phyloP scores from a whole-genome alignment of 225 moss, liverwort and hornwort species.

The Pseudisothecium myosuroides region DNA sequence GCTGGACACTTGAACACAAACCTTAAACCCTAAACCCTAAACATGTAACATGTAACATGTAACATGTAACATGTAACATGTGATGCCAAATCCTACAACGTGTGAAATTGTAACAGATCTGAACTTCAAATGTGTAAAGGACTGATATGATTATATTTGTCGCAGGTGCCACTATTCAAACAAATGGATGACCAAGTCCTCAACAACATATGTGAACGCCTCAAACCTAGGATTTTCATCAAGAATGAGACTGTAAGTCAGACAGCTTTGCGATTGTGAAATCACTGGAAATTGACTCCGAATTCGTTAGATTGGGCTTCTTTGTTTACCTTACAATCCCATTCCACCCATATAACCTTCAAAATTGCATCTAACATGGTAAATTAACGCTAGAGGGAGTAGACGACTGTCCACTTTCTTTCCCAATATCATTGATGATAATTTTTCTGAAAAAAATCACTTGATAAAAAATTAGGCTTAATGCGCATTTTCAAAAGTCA shows the following conservation, averaged over 20 bases:
- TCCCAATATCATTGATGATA: background rate
- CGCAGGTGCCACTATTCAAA: constrained; percentile 73
- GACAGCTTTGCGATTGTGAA: background rate
- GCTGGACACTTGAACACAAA: background rate
- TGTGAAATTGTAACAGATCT: background rate
- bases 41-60: no score
- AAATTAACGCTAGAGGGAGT: background rate
- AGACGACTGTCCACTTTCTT: background rate
- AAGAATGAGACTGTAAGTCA: constrained; percentile 28
- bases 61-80: no score
- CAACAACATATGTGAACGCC: constrained; percentile 42
- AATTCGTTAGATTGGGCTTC: background rate
- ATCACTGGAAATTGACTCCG: background rate
- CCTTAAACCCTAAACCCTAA: background rate
- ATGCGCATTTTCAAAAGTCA: background rate
- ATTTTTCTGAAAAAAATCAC: background rate
- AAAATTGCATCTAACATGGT: background rate
- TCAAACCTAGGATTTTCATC: constrained; percentile 31
- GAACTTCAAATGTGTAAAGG: background rate
- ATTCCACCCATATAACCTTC: background rate
- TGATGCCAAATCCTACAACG: background rate
- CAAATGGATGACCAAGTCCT: constrained; percentile 48
- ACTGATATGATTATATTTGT: background rate
- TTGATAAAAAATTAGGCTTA: background rate
- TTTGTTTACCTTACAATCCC: background rate